Evolutionary conservation across 2,329 filamentous ascomycete genomes (phyloP), one percentile per base, ranked within the genome.

Genomic region (Mollisia scopiformis): DNA sequence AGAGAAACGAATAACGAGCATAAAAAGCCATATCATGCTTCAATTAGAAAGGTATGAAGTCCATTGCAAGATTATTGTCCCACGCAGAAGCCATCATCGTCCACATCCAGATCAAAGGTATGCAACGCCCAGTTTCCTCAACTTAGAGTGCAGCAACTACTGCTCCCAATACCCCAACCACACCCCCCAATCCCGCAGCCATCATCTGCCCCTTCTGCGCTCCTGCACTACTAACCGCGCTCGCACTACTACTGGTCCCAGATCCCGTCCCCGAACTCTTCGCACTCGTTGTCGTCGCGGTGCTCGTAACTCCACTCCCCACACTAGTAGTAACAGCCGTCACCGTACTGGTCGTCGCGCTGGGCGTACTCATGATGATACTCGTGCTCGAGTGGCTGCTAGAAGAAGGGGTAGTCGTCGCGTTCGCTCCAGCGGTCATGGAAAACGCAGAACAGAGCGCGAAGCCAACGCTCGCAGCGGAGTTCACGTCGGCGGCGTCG

Each of bases 401-500:
- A 37, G 33, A 37, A 16, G 33, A 16, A 37, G 39, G 21, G 4
- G 19, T 19, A 19, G 21, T 6, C 8, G 19, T 14, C 3, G 39
- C 16, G 6, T 16, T 43, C 39, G n/a, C 39, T 16, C 6, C 19
- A 2, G 46, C 19, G 4, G 46, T 49, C 5, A 28, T 10, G 46
- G 46, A 49, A 28, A 21, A 75, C 11, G 65, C 62, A 23, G 69
- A 59, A 64, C 77, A 78, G 25, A 72, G 69, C 2, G 57, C 66
- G 13, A 51, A 53, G 13, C 75, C 75, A 10, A 76, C 72, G 8
- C 66, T 52, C 57, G 74, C 72, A 16, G 75, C 75, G 58, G 71
- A 68, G 25, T 60, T 41, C 23, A 79, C 67, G 10, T 68, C 63
- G 28, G 75, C 58, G 37, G 2, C 27, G 11, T 62, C 58, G 68